phyloP scores from a whole-genome alignment of 192 early-diverging fungal species.

The Mortierella claussenii region DNA sequence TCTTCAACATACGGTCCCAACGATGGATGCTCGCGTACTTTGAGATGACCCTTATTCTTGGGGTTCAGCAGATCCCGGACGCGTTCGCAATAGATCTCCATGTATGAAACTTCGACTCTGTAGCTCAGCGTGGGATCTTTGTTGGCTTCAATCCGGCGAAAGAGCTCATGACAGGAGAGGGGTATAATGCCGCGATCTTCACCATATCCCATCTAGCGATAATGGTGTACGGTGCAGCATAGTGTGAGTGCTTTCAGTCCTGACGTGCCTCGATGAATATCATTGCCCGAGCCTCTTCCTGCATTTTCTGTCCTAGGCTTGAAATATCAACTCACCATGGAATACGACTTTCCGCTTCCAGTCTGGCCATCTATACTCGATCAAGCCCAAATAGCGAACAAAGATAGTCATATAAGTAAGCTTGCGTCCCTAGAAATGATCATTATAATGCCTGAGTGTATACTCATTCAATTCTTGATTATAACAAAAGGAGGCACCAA shows the following conservation, averaged over 20 bases:
- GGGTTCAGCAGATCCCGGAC: constrained; percentile 87
- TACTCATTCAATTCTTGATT: background rate
- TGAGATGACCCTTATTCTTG: constrained; percentile 73
- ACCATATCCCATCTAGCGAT: constrained; percentile 75
- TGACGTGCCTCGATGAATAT: background rate
- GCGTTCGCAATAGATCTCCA: constrained; percentile 92
- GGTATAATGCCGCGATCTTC: constrained; percentile 90
- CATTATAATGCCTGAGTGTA: too few species aligned
- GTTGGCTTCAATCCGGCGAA: constrained; percentile 66
- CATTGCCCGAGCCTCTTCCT: background rate
- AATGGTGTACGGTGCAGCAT: too few species aligned
- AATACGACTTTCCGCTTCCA: constrained; percentile 79
- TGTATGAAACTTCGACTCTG: constrained; percentile 85
- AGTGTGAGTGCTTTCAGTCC: background rate
- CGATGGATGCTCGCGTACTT: constrained; percentile 84
- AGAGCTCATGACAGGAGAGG: constrained; percentile 81
- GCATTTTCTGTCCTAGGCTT: background rate
- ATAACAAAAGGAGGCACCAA: too few species aligned
- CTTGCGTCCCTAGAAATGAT: too few species aligned
- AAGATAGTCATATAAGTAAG: too few species aligned
- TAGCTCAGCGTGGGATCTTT: constrained; percentile 60
- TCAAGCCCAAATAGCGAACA: too few species aligned
- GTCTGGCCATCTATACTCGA: constrained; percentile 86
- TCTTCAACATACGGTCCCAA: constrained; percentile 94
- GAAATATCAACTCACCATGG: constrained; percentile 59